Base-by-base conservation (phyloP, 129 eudicot genomes). In the Tanacetum coccineum region DNA sequence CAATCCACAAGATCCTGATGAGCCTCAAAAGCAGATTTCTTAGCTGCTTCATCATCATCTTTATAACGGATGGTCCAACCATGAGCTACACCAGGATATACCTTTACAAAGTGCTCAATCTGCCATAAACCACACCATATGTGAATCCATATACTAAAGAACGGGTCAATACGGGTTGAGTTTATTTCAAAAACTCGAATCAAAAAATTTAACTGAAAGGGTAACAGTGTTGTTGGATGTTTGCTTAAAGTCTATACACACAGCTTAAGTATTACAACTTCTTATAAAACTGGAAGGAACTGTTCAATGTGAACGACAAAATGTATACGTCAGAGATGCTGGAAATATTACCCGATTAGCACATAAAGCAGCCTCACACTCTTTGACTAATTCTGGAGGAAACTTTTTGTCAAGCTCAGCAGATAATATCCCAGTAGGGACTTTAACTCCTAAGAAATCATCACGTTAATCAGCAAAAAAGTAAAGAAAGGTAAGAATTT, bases 11-110 rank as follows among this genome's bases (percentile, higher is more conserved):
- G 66, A 70, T 91, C 95, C 66, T 64, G 67, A 50, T 81, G 87
- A 62, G 97, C 83, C 73, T 87, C 97, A 12, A 70, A 14, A 10
- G 97, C 97, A 63, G 74, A 21, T 64, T 81, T 83, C 21, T 82
- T 83, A 0, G 52, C 84, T 1, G 13, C 61, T 59, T 75, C 86
- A 57, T 87, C 88, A 0, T 85, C 93, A 52, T 76, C 84, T 5
- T 79, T 68, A 70, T 87, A 87, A 30, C 97, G 59, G 56, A 75
- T 56, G 0, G 93, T 68, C 97, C 95, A 91, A 47, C 97, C 97
- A 55, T 90, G 97, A 6, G 58, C 44, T 9, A 87, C 95, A 17
- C 95, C 92, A 20, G 78, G 87, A 68, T 82, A 90, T 70, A 87
- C 82, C 73, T 90, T 90, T 68, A 82, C 97, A 74, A 78, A 85